phyloP scores from a whole-genome alignment of 2,329 filamentous ascomycete species.

The Parafenestella ontariensis region DNA sequence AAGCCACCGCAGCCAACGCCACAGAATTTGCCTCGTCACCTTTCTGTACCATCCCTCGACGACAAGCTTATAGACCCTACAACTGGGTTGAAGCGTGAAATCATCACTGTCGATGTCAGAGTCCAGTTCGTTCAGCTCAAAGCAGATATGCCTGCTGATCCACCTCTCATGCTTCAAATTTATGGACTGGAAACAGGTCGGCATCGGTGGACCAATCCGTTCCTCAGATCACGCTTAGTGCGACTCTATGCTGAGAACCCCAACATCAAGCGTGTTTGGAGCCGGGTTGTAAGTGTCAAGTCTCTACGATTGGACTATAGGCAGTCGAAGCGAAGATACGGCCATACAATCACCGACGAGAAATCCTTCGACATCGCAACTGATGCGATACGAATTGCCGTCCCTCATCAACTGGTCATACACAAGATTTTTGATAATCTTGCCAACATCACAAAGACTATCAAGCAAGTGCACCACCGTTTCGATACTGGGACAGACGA shows the following conservation, averaged over 20 bases:
- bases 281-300: constrained; percentile 83
- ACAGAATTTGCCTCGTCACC: constrained; percentile 29
- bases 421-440: constrained; percentile 94
- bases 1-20: constrained; percentile 17
- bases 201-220: constrained; percentile 87
- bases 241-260: constrained; percentile 90
- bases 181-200: constrained; percentile 82
- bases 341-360: constrained; percentile 70
- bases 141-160: constrained; percentile 85
- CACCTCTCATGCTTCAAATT: constrained; percentile 88
- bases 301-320: constrained; percentile 80
- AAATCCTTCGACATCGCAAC: constrained; percentile 82
- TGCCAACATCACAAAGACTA: constrained; percentile 84
- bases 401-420: constrained; percentile 90
- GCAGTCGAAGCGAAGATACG: constrained; percentile 73
- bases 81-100: constrained; percentile 59
- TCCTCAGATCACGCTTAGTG: constrained; percentile 76
- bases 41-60: constrained; percentile 43
- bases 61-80: constrained; percentile 36
- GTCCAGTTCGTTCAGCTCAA: constrained; percentile 85
- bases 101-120: constrained; percentile 83
- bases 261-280: constrained; percentile 83
- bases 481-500: constrained; percentile 88
- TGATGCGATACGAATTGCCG: constrained; percentile 84
- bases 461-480: constrained; percentile 89